A percentile compares a stretch with the other conserved stretches of the same genome.
Conservation (phyloP, 2,329 filamentous ascomycete genomes). For the Aspergillus amoenus region DNA sequence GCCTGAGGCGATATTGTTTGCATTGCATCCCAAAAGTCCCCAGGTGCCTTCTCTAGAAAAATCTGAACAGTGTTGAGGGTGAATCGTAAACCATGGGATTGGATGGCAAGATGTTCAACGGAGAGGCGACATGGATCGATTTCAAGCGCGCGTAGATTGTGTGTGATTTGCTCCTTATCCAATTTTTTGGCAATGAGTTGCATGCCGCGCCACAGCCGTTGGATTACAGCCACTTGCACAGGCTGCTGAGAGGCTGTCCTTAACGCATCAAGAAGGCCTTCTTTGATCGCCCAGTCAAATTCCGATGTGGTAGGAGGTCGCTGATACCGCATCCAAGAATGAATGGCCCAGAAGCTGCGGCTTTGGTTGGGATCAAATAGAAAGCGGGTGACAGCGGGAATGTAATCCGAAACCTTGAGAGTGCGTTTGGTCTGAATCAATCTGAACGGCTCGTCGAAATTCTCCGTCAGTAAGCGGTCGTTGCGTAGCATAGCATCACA, state of each 20-base stretch:
- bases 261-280: constrained; percentile 68
- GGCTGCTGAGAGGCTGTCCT: constrained; percentile 59
- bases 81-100: constrained; percentile 63
- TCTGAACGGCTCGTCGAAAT: constrained; percentile 81
- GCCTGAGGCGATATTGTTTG: constrained; percentile 75
- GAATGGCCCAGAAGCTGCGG: constrained; percentile 66
- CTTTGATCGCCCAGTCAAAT: constrained; percentile 84
- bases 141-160: constrained; percentile 77
- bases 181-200: constrained; percentile 71
- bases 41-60: constrained; percentile 72
- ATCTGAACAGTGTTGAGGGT: constrained; percentile 69
- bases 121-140: constrained; percentile 62
- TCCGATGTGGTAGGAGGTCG: constrained; percentile 66
- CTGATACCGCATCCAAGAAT: constrained; percentile 66
- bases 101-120: constrained; percentile 65
- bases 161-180: constrained; percentile 70
- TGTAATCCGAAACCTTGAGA: constrained; percentile 71
- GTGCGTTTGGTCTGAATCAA: constrained; percentile 75
- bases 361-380: constrained; percentile 71
- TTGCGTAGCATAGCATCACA: constrained; percentile 72
- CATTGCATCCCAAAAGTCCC: constrained; percentile 86
- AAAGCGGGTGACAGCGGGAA: constrained; percentile 82
- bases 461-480: constrained; percentile 51
- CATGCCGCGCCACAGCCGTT: constrained; percentile 77
- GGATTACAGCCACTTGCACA: constrained; percentile 55